Conservation (phyloP, 306 rosid genomes). For the Vachellia collinsii region DNA sequence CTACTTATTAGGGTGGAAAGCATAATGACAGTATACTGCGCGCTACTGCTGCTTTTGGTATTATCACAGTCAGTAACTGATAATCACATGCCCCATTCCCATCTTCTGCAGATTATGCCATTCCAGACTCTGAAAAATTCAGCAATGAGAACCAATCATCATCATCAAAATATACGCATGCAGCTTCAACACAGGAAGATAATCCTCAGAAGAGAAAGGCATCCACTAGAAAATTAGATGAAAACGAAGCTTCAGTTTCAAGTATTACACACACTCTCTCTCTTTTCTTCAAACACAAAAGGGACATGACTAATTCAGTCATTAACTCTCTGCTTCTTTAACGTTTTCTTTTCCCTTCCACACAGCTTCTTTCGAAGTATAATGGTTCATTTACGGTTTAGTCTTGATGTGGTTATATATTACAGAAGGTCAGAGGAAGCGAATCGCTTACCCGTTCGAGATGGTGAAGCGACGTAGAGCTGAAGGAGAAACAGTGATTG, state of each 20-base stretch:
- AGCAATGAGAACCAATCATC: slow-evolving; percentile 36
- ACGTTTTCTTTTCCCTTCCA: not conserved
- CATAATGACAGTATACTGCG: slow-evolving; percentile 17
- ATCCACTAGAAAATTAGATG: slow-evolving; percentile 25
- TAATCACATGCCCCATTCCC: not conserved
- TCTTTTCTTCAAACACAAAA: not conserved
- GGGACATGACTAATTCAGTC: not conserved
- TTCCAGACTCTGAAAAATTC: slow-evolving; percentile 38
- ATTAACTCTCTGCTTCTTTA: not conserved
- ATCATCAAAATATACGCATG: slow-evolving; percentile 35
- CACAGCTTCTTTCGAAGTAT: not conserved
- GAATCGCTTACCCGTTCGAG: slow-evolving; percentile 35
- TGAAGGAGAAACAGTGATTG: slow-evolving; percentile 36
- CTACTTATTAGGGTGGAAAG: slow-evolving; percentile 15
- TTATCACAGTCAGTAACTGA: not conserved
- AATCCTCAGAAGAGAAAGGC: slow-evolving; percentile 36
- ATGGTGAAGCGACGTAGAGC: slow-evolving; percentile 35
- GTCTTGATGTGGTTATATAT: not conserved
- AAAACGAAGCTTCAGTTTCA: slow-evolving; percentile 41
- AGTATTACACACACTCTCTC: slow-evolving; percentile 25
- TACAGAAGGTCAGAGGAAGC: slow-evolving; percentile 13
- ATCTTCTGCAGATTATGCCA: slow-evolving; percentile 18
- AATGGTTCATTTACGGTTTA: slow-evolving; percentile 6
- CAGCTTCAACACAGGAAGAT: slow-evolving; percentile 32
- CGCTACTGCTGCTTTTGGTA: not conserved